Conservation (phyloP, 2,329 filamentous ascomycete genomes). For the Penicillium verrucosum region DNA sequence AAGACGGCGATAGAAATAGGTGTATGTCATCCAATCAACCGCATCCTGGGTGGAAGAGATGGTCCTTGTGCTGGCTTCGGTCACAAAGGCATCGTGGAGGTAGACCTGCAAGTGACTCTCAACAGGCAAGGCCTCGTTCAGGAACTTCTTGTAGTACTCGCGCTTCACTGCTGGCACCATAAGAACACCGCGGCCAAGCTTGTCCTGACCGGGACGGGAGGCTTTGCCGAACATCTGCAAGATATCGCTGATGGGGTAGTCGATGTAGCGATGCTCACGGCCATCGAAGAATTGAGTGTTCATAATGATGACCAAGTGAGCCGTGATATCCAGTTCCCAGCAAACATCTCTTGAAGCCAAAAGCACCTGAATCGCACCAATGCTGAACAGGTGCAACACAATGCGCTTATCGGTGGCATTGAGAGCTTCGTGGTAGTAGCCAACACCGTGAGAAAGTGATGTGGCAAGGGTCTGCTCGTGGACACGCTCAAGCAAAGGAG, state of each 20-base stretch:
- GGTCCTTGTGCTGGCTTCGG: slow-evolving; percentile 93
- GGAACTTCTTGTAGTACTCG: slow-evolving; percentile 98
- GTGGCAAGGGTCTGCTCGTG: slow-evolving; percentile 85
- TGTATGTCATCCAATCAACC: slow-evolving; percentile 97
- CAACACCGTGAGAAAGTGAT: slow-evolving; percentile 87
- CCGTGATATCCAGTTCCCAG: slow-evolving; percentile 87
- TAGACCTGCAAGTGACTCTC: slow-evolving; percentile 91
- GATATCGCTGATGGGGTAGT: slow-evolving; percentile 91
- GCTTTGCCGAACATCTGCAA: slow-evolving; percentile 98
- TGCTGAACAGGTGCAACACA: slow-evolving; percentile 84
- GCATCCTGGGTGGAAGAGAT: slow-evolving; percentile 94
- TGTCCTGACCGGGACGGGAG: slow-evolving; percentile 72
- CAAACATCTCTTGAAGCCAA: slow-evolving; percentile 82
- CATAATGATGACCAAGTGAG: slow-evolving; percentile 93
- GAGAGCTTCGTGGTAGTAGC: slow-evolving; percentile 94
- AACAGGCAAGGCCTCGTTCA: slow-evolving; percentile 91
- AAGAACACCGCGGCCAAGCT: slow-evolving; percentile 81
- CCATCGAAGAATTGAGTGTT: slow-evolving; percentile 97
- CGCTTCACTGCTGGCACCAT: slow-evolving; percentile 95
- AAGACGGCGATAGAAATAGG: slow-evolving; percentile 93
- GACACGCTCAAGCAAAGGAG: slow-evolving; percentile 75
- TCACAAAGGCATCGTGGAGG: slow-evolving; percentile 92
- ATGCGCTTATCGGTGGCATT: slow-evolving; percentile 87
- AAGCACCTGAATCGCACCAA: slow-evolving; percentile 85
- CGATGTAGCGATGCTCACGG: slow-evolving; percentile 92